Base-by-base conservation (phyloP, 1,284 basidiomycete genomes). In the Phellopilus nigrolimitatus region DNA sequence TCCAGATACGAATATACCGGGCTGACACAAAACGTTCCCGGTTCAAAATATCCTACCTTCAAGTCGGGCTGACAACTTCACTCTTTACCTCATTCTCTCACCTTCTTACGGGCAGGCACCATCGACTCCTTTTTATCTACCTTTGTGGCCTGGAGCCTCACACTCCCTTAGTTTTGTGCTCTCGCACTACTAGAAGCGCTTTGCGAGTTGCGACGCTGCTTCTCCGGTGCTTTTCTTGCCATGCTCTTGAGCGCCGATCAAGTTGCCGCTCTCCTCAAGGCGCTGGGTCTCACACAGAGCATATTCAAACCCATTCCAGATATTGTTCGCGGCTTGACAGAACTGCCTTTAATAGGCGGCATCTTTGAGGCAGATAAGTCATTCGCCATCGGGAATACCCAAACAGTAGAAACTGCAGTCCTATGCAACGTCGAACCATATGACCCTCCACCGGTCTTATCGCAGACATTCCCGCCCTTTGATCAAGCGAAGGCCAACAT, bases 401-500 rank as follows among this genome's bases (percentile, higher is more conserved):
- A 51, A 10, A 41, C 31, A 30, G 30, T 47, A 28, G 37, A 36
- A 6, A 22, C 47, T n/a, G 40, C 37, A 37, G 48, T 47, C 9
- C 33, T 51, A 7, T 75, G 74, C 58, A 41, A 58, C 45, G 67
- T 69, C 21, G 61, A 68, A 28, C 64, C 69, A 1, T 78, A 75
- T 56, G 56, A 66, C 7, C 54, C 66, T 17, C 64, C 70, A 6
- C 61, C 64, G 17, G 54, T 74, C 17, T 57, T 53, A 3, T 60
- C 69, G 15, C 69, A 72, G 54, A 51, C 62, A 0, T 80, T 80
- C 54, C 62, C 73, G 9, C 69, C 75, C 0, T 83, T 74, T 56
- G 73, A 83, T 57, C 64, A 67, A 28, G 64, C 66, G 8, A 65
- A 67, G 50, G 75, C 80, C 2, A 71, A 64, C 43, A 65, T 83